These are phyloP conservation scores for Cyanophora paradoxa DNA, from an alignment of 78 protist species.

Conservation along the genomic window DNA sequence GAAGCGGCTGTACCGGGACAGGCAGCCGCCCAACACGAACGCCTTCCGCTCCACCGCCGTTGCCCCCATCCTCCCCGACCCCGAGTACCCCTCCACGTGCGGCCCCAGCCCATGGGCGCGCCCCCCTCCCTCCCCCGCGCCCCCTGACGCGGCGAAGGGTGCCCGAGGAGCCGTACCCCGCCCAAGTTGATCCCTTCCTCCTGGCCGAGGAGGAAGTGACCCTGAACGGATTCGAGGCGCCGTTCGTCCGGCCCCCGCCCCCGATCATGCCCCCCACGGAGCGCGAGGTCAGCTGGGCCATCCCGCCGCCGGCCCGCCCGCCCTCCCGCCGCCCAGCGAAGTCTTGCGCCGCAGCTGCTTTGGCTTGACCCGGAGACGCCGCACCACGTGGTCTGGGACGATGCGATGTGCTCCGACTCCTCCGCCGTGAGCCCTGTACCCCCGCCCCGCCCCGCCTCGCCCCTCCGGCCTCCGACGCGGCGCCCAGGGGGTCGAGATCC, in stretches of 20 bases:
- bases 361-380: background rate
- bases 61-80: background rate
- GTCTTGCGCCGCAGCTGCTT: too few relatives aligned
- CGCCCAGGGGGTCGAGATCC: background rate
- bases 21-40: background rate
- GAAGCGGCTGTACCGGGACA: background rate
- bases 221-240: background rate
- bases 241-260: conserved; percentile 7
- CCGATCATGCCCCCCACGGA: background rate
- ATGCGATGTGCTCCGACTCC: conserved; percentile 32
- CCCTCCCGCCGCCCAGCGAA: too few relatives aligned
- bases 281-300: background rate
- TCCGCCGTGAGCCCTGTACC: background rate
- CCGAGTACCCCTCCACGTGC: background rate
- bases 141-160: too few relatives aligned
- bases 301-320: background rate
- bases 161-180: background rate
- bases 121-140: background rate
- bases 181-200: background rate
- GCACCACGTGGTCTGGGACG: conserved; percentile 27
- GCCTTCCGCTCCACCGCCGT: background rate
- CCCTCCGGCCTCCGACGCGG: background rate
- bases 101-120: background rate
- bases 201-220: background rate
- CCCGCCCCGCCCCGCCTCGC: background rate